Base-by-base conservation (phyloP, 352 stramenopile species). In the Globisporangium nunn region DNA sequence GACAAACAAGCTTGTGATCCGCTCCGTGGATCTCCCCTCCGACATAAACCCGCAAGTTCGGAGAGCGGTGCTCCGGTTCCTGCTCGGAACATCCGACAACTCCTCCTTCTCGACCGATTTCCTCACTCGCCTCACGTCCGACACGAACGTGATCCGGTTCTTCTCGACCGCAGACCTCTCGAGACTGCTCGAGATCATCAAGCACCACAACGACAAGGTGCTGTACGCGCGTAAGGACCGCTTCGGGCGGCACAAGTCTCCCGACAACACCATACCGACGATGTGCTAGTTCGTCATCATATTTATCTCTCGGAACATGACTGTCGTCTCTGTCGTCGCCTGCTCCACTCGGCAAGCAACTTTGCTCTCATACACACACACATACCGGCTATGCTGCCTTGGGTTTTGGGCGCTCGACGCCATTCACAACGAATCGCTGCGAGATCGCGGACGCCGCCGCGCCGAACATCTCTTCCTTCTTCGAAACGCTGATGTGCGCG, bases 381-480 rank as follows among this genome's bases (percentile, higher is more conserved):
- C 35, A 11, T 14, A 14, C 10, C 11, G 8, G 8, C 35, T 41
- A 41, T 33, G 73, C 49, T 31, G 58, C 55, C 50, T 77, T 81
- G 23, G 69, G 53, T 17, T 65, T 50, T 17, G 31, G 50, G 6
- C 31, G 49, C 31, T 33, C 63, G 8, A 15, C 29, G 23, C 77
- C 67, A 11, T 79, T 76, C 6, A 82, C 75, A 0, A 85, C 80
- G 56, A 91, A 91, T 1, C 83, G 67, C 62, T 91, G 70, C 6
- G 83, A 93, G 58, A 93, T 85, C 45, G 77, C 81, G 0, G 83
- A 89, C 0, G 81, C 83, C 7, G 83, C 83, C 1, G 83, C 83
- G 23, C 83, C 83, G 54, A 93, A 91, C 64, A 87, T 87, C 46
- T 90, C 79, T 30, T 93, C 83, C 59, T 91, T 91, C 68, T 90